A percentile compares a stretch with the other conserved stretches of the same genome.
Evolutionary conservation across 192 early-diverging fungal genomes (phyloP).

Genomic region (Diversispora epigaea): DNA sequence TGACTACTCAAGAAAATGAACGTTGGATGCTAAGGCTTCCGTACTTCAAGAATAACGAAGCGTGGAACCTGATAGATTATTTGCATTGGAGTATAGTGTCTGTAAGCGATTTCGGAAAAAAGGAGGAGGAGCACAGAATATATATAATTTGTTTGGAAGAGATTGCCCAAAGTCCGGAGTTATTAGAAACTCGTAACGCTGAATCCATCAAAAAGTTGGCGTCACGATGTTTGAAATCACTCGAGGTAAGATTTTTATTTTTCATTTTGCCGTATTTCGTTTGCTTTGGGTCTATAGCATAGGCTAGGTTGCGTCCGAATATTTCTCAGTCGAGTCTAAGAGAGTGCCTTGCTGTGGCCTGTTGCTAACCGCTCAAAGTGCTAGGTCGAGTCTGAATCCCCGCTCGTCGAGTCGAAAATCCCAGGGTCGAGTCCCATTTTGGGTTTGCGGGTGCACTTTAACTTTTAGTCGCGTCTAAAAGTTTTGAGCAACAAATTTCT

Average conservation of each 20-base stretch:
- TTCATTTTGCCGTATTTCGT: not conserved
- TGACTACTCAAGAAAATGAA: not conserved
- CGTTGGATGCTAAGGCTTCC: not conserved
- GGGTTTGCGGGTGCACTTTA: not conserved
- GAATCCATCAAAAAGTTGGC: not conserved
- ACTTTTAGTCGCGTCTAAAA: not conserved
- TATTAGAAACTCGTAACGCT: not conserved
- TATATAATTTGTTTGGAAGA: slow-evolving; percentile 13
- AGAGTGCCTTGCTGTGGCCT: slow-evolving; percentile 16
- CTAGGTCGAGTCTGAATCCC: slow-evolving; percentile 15
- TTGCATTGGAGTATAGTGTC: slow-evolving; percentile 5
- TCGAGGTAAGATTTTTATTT: not conserved
- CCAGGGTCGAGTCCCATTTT: not conserved
- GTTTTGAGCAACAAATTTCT: slow-evolving; percentile 7
- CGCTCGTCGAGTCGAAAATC: not conserved
- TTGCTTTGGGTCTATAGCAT: slow-evolving; percentile 3
- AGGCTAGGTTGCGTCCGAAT: slow-evolving; percentile 14
- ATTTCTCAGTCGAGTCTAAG: slow-evolving; percentile 2
- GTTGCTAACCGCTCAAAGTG: slow-evolving; percentile 23
- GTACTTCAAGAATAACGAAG: not conserved
- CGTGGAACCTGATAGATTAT: not conserved
- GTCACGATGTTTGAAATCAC: not conserved
- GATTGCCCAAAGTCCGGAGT: not conserved
- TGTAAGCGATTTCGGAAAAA: not conserved
- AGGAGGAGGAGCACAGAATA: slow-evolving; percentile 1